phyloP scores from a whole-genome alignment of 495 filamentous ascomycete genomes.

The Tetracladium setigerum region DNA sequence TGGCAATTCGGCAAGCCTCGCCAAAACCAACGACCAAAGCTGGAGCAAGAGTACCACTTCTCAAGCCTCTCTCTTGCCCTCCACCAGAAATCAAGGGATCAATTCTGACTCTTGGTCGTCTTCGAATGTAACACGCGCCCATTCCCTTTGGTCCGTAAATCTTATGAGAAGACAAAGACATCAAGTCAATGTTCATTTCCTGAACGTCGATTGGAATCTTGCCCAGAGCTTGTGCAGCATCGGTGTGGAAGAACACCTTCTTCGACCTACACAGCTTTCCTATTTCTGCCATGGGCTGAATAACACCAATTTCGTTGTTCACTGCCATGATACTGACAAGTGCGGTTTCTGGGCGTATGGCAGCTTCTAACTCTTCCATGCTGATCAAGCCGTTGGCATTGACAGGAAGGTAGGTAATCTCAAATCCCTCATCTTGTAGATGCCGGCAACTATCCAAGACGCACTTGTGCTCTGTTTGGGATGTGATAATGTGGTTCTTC shows the following conservation, averaged over 20 bases:
- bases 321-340: slow-evolving; percentile 97
- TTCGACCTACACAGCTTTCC: slow-evolving; percentile 83
- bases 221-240: slow-evolving; percentile 91
- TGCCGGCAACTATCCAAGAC: slow-evolving; percentile 94
- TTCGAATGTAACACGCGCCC: slow-evolving; percentile 89
- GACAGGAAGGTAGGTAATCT: slow-evolving; percentile 92
- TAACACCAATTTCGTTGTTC: slow-evolving; percentile 98
- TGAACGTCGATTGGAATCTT: slow-evolving; percentile 97
- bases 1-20: slow-evolving; percentile 86
- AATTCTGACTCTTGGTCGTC: slow-evolving; percentile 84
- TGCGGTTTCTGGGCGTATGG: slow-evolving; percentile 83
- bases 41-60: slow-evolving; percentile 89
- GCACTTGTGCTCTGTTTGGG: slow-evolving; percentile 98
- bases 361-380: slow-evolving; percentile 78
- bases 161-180: slow-evolving; percentile 99
- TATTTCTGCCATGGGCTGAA: slow-evolving; percentile 91
- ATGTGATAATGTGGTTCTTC: slow-evolving; percentile 98
- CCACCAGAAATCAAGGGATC: slow-evolving; percentile 95
- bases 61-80: slow-evolving; percentile 88
- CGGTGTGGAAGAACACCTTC: slow-evolving; percentile 98
- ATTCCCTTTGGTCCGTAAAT: slow-evolving; percentile 98
- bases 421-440: slow-evolving; percentile 93
- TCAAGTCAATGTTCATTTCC: slow-evolving; percentile 92
- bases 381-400: slow-evolving; percentile 75
- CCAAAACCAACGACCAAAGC: slow-evolving; percentile 87